Evolutionary conservation across 140 eudicot species (phyloP), one percentile per base, ranked within the genome.

Genomic region (Ambrosia hybrid): DNA sequence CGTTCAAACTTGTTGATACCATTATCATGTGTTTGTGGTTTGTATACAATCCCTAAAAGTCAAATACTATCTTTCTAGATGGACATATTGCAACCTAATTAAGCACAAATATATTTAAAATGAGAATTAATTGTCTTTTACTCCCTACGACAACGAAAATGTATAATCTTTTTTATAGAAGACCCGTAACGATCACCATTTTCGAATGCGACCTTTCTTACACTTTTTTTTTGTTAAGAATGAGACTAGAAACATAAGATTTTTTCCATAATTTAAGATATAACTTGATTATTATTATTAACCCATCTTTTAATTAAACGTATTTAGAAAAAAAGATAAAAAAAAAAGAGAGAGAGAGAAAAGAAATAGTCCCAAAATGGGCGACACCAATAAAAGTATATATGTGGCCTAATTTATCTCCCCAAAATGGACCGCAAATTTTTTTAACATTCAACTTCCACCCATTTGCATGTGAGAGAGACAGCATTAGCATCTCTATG

Each of bases 371-470:
- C 80, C 80, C 80, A 76, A 46, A 73, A 73, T 67, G 78, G 70
- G 69, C 63, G 79, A 73, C 83, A 79, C 41, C 77, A 71, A 78
- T 68, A 67, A 45, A 72, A 45, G 62, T 56, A 45, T 71, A 21
- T 60, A 60, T 73, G 77, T 48, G 76, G 69, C 64, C 51, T 30
- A 59, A 73, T 48, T 15, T 60, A 71, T 53, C 66, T 57, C 36
- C 48, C 59, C 46, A 41, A 70, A 58, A 65, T 65, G 73, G 82
- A 71, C 68, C 73, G 78, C 74, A 71, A 57, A 57, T 41, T 48
- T 73, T n/a, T 61, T 67, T 66, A 79, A 73, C 70, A 57, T 79
- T 73, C 83, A 72, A 79, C 83, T 79, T 66, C 83, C 73, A 75
- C 67, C 70, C 53, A 78, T 78, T 66, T 78, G 83, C 56, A 14